phyloP scores from a whole-genome alignment of 441 rosid genomes.

The Pelargonium myrrhifolium region DNA sequence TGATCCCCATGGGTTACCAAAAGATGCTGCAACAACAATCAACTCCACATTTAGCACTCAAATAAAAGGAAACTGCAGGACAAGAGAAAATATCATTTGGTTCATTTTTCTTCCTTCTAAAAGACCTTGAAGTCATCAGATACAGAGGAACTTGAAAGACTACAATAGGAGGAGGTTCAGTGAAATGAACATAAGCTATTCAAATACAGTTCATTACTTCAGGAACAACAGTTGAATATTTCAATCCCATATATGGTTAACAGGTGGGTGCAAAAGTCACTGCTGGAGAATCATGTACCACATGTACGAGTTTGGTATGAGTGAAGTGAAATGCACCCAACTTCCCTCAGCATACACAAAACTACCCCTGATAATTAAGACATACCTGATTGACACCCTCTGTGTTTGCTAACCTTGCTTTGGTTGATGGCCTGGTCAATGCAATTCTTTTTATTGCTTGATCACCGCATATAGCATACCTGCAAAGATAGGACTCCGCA shows the following conservation, averaged over 20 bases:
- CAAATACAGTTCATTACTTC: not conserved
- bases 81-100: not conserved
- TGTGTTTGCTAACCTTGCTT: constrained; percentile 43
- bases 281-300: not conserved
- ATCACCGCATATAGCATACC: constrained; percentile 47
- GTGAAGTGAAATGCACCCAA: not conserved
- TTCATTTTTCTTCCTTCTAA: no score
- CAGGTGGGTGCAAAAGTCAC: not conserved
- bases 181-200: not conserved
- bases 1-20: constrained; percentile 31
- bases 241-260: no score
- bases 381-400: constrained; percentile 51
- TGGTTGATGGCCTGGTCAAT: constrained; percentile 39
- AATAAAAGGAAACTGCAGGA: no score
- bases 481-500: constrained; percentile 18
- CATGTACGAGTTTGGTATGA: not conserved
- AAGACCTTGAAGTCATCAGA: not conserved
- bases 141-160: not conserved
- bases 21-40: constrained; percentile 37
- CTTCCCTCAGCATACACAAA: not conserved
- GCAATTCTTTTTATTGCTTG: constrained; percentile 41
- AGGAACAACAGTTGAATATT: no score
- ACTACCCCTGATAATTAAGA: not conserved
- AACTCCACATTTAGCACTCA: constrained; percentile 12
- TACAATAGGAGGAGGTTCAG: not conserved